Conservation (phyloP, 495 filamentous ascomycete species). For the Pyronema domesticum region DNA sequence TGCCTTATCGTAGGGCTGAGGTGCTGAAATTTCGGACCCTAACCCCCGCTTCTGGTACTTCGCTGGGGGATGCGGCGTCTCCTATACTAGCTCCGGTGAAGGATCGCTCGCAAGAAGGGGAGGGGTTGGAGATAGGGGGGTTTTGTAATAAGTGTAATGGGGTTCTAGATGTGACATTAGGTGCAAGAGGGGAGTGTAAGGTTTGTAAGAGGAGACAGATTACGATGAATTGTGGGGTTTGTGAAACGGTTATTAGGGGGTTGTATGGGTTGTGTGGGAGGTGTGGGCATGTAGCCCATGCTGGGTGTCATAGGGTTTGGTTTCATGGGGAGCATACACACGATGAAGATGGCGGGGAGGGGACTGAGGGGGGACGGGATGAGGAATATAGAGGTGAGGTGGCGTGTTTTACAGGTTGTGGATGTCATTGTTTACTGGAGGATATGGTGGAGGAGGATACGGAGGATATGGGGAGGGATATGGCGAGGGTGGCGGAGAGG, state of each 20-base stretch:
- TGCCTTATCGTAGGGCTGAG: conserved; percentile 56
- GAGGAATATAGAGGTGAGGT: conserved; percentile 5
- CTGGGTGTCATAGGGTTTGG: conserved; percentile 36
- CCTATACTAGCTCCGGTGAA: conserved; percentile 26
- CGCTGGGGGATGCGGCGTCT: too few relatives aligned
- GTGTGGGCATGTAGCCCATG: conserved; percentile 45
- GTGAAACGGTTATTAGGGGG: conserved; percentile 37
- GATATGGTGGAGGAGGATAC: conserved; percentile 1
- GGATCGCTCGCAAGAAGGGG: conserved; percentile 17
- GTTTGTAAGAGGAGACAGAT: conserved; percentile 34
- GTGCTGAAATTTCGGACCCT: conserved; percentile 66
- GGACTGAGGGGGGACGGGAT: neutral
- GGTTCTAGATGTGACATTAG: conserved; percentile 29
- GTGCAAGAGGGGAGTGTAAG: conserved; percentile 39
- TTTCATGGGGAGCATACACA: conserved; percentile 13
- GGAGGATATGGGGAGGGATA: neutral
- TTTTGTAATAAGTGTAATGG: conserved; percentile 41
- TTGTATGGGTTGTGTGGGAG: conserved; percentile 40
- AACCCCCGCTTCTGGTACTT: conserved; percentile 30
- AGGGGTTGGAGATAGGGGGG: conserved; percentile 41
- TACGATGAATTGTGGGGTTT: conserved; percentile 41
- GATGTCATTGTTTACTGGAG: conserved; percentile 26
- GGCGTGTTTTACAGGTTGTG: conserved; percentile 29
- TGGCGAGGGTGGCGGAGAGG: neutral
- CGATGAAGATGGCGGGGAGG: too few relatives aligned